Conservation (phyloP, 352 stramenopile species). For the Phytophthora aleatoria region DNA sequence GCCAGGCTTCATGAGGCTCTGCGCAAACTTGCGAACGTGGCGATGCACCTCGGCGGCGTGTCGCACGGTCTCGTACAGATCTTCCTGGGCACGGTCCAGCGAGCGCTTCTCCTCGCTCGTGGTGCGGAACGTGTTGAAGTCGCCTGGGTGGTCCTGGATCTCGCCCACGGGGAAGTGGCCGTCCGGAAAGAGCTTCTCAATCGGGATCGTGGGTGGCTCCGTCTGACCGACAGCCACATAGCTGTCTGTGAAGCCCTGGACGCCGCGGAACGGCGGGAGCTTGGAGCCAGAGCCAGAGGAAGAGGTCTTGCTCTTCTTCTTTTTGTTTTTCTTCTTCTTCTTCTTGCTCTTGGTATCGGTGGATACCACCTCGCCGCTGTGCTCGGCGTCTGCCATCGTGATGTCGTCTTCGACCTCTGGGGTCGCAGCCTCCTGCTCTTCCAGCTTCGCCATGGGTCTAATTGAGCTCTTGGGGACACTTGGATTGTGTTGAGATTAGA, state of each 20-base stretch:
- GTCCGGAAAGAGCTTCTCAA: conserved; percentile 63
- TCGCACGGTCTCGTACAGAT: conserved; percentile 79
- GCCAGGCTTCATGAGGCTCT: conserved; percentile 96
- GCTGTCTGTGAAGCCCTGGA: conserved; percentile 92
- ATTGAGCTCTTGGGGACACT: conserved; percentile 4
- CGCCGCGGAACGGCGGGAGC: conserved; percentile 66
- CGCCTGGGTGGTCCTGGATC: conserved; percentile 91
- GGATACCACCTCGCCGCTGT: conserved; percentile 16
- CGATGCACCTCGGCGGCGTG: conserved; percentile 96
- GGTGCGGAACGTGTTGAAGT: conserved; percentile 93
- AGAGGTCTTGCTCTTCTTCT: conserved; percentile 45
- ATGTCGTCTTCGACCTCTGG: conserved; percentile 16
- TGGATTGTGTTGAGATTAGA: conserved; percentile 13
- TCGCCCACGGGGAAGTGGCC: conserved; percentile 92
- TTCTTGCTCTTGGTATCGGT: conserved; percentile 37
- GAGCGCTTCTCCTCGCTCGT: conserved; percentile 87
- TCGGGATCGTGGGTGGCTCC: conserved; percentile 94
- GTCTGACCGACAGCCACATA: conserved; percentile 95
- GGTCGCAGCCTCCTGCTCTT: conserved; percentile 24
- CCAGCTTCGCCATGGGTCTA: conserved; percentile 29
- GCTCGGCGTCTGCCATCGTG: conserved; percentile 20
- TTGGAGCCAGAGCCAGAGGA: conserved; percentile 41
- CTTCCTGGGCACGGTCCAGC: conserved; percentile 75
- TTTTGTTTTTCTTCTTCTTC: conserved; percentile 89
- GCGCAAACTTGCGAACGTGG: conserved; percentile 91